Base-by-base conservation (phyloP, 768 basidiomycete genomes). In the Stropharia rugosoannulata region DNA sequence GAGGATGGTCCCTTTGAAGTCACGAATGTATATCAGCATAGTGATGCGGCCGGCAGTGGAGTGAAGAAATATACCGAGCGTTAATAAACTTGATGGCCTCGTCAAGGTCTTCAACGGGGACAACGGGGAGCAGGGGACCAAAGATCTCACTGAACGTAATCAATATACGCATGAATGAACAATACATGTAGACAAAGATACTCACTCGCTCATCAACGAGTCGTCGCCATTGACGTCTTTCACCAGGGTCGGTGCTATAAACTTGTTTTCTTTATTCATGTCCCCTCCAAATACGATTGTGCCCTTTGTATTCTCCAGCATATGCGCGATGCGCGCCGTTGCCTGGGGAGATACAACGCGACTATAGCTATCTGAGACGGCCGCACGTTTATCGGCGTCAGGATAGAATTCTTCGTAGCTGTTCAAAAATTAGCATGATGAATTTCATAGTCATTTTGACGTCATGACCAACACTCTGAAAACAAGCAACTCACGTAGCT, bases 91-190 rank as follows among this genome's bases (percentile, higher is more conserved):
- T 77, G 55, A 93, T 84, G 3, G 86, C 92, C 38, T 82, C 85
- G 35, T 92, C 89, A 6, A 90, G 51, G 52, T 79, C 66, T n/a
- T 86, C 80, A 22, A 93, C 84, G 0, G 86, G 80, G 0, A 95
- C 72, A 39, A 95, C 76, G 3, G 90, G 87, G 19, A 95, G 72
- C 9, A 95, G 60, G 7, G 93, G 93, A 0, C 92, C 93, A 61
- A 95, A 94, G 41, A 94, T 78, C 64, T 95, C 93, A 57, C 90
- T 92, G 59, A 0, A 41, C 43, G 18, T 5, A 48, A 1, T 15
- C 16, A 42, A 16, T 32, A 40, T 44, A 15, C 39, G 42, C 29
- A 37, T 1, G 45, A 44, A 12, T 49, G 4, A 39, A 12, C 27
- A 10, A 4, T 12, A 7, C n/a, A 41, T 29, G 47, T 35, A 41